Evolutionary conservation across 495 filamentous ascomycete genomes (phyloP).

Genomic region (Entonaema liquescens): DNA sequence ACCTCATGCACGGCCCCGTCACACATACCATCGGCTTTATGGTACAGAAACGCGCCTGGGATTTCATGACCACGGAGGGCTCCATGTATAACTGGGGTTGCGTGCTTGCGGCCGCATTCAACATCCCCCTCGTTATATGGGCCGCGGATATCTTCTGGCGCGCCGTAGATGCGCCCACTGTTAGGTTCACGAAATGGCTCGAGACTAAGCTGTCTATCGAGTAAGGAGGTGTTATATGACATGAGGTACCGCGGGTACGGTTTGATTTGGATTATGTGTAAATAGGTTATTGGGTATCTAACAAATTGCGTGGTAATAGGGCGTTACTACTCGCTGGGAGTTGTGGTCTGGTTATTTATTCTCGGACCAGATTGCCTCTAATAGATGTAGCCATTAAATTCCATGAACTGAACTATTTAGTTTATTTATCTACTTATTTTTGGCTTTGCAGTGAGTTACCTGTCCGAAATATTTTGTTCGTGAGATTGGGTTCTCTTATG

Average conservation of each 20-base stretch:
- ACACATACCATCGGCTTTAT: conserved; percentile 55
- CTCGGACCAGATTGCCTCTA: background rate
- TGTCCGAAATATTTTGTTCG: too few species aligned
- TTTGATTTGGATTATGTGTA: conserved; percentile 15
- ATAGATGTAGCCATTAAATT: background rate
- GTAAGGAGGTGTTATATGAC: background rate
- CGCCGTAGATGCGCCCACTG: conserved; percentile 55
- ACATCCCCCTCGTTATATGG: conserved; percentile 55
- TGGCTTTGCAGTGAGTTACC: too few species aligned
- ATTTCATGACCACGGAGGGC: conserved; percentile 47
- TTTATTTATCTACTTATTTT: too few species aligned
- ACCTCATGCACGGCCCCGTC: conserved; percentile 63
- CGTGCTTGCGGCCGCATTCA: conserved; percentile 45
- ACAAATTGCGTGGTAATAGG: conserved; percentile 12
- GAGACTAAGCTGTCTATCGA: conserved; percentile 44
- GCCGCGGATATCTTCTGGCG: conserved; percentile 58
- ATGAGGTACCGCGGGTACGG: conserved; percentile 8
- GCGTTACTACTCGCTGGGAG: background rate
- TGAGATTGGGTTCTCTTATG: too few species aligned
- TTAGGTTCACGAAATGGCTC: conserved; percentile 55
- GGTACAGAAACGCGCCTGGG: conserved; percentile 48
- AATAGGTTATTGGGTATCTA: conserved; percentile 11
- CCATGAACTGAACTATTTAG: background rate
- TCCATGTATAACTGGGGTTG: conserved; percentile 47
- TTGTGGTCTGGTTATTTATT: background rate